Evolutionary conservation across 2,329 filamentous ascomycete genomes (phyloP).

Genomic region (Aspergillus quadrilineatus): DNA sequence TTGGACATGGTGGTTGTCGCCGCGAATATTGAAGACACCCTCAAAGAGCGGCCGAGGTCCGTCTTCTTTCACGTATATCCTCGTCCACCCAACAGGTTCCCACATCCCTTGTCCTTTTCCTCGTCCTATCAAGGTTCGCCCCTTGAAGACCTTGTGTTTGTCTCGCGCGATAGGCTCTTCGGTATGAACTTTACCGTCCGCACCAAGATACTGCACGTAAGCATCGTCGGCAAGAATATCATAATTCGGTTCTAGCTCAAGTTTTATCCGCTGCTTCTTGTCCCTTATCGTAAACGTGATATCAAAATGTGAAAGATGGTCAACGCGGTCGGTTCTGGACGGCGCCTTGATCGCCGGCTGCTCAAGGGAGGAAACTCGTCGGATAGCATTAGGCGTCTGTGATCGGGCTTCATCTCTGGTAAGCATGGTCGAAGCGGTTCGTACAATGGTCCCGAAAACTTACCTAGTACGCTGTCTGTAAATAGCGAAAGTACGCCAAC

Average conservation of each 20-base stretch:
- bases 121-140: conserved; percentile 68
- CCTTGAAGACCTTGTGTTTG: conserved; percentile 81
- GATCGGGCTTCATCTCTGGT: conserved; percentile 60
- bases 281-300: conserved; percentile 74
- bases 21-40: conserved; percentile 77
- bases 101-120: conserved; percentile 64
- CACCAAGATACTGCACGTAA: conserved; percentile 67
- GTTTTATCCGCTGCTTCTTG: conserved; percentile 67
- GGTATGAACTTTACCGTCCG: conserved; percentile 66
- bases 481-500: conserved; percentile 28
- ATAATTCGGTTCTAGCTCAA: conserved; percentile 84
- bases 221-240: conserved; percentile 80
- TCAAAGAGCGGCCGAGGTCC: conserved; percentile 80
- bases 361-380: conserved; percentile 69
- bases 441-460: background rate
- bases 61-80: conserved; percentile 75
- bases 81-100: conserved; percentile 82
- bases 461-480: conserved; percentile 18
- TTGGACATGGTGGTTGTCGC: conserved; percentile 84
- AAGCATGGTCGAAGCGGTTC: background rate
- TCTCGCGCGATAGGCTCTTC: conserved; percentile 70
- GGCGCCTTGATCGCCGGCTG: conserved; percentile 75
- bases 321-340: conserved; percentile 64
- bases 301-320: conserved; percentile 80
- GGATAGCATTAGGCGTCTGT: conserved; percentile 71